A percentile compares a stretch with the other conserved stretches of the same genome.
phyloP scores from a whole-genome alignment of 768 basidiomycete species.

The Phlebiopsis flavidoalba region DNA sequence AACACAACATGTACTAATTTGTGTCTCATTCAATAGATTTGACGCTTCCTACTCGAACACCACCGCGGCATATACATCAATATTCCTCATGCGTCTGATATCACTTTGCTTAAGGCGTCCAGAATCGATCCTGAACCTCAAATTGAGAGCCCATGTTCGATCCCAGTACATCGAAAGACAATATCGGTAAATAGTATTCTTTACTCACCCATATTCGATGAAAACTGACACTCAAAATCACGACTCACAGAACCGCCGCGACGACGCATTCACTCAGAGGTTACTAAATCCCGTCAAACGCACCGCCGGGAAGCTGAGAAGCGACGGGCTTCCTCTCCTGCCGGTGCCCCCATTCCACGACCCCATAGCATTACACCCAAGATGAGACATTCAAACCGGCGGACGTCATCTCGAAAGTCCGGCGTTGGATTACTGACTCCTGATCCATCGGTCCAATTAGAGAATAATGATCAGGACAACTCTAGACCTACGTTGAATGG shows the following conservation, averaged over 20 bases:
- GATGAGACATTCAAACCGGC: not conserved
- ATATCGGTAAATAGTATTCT: too few relatives aligned
- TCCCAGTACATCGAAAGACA: too few relatives aligned
- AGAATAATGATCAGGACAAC: not conserved
- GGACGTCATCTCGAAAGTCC: not conserved
- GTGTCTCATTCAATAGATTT: not conserved
- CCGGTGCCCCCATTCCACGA: not conserved
- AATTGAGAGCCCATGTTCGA: too few relatives aligned
- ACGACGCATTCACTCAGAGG: too few relatives aligned
- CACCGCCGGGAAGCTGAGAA: not conserved
- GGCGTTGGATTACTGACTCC: not conserved
- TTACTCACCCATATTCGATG: too few relatives aligned
- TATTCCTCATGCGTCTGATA: not conserved
- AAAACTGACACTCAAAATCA: too few relatives aligned
- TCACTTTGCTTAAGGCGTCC: too few relatives aligned
- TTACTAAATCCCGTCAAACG: too few relatives aligned
- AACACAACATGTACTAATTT: not conserved
- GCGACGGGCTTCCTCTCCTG: not conserved
- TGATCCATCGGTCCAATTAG: not conserved
- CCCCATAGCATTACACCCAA: not conserved
- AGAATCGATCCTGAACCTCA: too few relatives aligned
- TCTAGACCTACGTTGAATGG: not conserved
- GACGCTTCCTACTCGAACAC: not conserved
- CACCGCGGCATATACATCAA: not conserved
- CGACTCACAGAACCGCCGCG: too few relatives aligned